Evolutionary conservation across 1,139 yeast species (phyloP).

Genomic region (Yamadazyma buinensis): DNA sequence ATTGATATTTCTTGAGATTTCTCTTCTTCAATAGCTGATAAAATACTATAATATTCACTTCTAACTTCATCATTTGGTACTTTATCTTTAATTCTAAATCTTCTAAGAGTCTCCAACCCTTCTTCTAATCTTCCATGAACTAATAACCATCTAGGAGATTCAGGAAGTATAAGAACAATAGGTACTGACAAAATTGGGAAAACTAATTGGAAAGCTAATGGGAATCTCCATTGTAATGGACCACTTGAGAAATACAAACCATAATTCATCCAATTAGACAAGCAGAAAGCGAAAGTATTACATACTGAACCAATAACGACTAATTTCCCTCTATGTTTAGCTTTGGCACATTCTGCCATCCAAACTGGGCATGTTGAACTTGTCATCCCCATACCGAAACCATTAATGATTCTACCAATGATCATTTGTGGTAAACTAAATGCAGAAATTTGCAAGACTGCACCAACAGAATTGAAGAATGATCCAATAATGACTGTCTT

Average conservation of each 20-base stretch:
- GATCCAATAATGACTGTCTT: slow-evolving; percentile 23
- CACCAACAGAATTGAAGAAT: slow-evolving; percentile 22
- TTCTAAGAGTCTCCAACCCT: slow-evolving; percentile 13
- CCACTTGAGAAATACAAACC: slow-evolving; percentile 20
- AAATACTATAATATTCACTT: slow-evolving; percentile 13
- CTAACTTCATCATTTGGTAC: slow-evolving; percentile 9
- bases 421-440: slow-evolving; percentile 19
- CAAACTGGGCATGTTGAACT: slow-evolving; percentile 28
- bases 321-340: slow-evolving; percentile 27
- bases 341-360: slow-evolving; percentile 31
- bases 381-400: slow-evolving; percentile 31
- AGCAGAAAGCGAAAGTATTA: slow-evolving; percentile 22
- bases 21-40: slow-evolving; percentile 15
- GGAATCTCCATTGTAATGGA: slow-evolving; percentile 24
- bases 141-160: slow-evolving; percentile 44
- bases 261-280: slow-evolving; percentile 22
- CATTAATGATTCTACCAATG: slow-evolving; percentile 36
- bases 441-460: slow-evolving; percentile 24
- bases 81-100: slow-evolving; percentile 12
- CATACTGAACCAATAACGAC: slow-evolving; percentile 28
- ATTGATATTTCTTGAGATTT: slow-evolving; percentile 9
- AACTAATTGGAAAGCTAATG: slow-evolving; percentile 28
- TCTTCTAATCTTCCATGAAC: slow-evolving; percentile 13
- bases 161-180: slow-evolving; percentile 32
- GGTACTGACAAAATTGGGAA: slow-evolving; percentile 20